Evolutionary conservation across 306 rosid genomes (phyloP), one percentile per base, ranked within the genome.

Genomic region (Calophaca sinica): DNA sequence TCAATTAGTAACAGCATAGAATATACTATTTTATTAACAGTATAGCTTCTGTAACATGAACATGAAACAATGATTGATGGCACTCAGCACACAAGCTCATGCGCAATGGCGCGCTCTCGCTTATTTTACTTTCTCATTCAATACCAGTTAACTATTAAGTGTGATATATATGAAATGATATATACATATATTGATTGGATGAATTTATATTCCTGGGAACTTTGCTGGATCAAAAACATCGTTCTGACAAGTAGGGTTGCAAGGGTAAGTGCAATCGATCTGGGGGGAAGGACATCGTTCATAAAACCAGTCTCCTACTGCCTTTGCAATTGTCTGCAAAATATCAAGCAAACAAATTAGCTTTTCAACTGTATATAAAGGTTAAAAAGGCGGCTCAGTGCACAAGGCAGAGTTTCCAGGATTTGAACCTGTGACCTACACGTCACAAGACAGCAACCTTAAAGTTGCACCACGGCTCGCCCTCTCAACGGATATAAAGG

Each of bases 261-360:
- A 94, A 66, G 98, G 96, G 84, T 86, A 91, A 32, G 87, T 70
- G 60, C 97, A 91, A 61, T 94, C 97, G 7, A 91, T 83, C 82
- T 82, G 79, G 20, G 69, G 75, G 81, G 85, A 88, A 6, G 87
- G 55, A 44, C 35, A 67, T 77, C 98, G 60, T 12, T 81, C 96
- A 50, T 78, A 91, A 73, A 39, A 94, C 98, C 98, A 94, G 65
- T 91, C 93, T 73, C 90, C 97, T 38, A 94, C 93, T 13, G 99
- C 97, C 81, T 84, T 75, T 8, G 93, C 87, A 79, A 94, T 80
- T 59, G 93, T 72, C 99, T 94, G 92, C 86, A 68, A 32, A 79
- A 58, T 55, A 39, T 12, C n/a, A 59, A 66, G 53, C 15, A 68
- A 4, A 75, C 6, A 20, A 20, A 20, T 20, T 20, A 20, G 26